Base-by-base conservation (phyloP, 257 asterid genomes). In the Scutellaria barbata region DNA sequence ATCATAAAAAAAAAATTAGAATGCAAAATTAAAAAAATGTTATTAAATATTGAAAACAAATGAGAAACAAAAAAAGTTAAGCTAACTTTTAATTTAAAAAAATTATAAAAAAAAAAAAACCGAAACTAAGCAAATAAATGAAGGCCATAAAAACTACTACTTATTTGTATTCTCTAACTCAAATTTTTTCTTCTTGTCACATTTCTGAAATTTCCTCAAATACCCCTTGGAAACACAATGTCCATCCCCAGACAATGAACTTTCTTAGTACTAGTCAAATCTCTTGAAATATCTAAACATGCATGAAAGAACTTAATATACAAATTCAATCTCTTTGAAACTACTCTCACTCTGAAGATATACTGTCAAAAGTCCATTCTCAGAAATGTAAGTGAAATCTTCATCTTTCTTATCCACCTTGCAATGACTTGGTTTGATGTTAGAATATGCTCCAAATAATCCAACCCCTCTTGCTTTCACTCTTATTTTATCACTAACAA, bases 381-480 rank as follows among this genome's bases (percentile, higher is more conserved):
- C 90, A 20, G 81, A 53, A 45, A 18, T 60, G 66, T 82, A 88
- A 3, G 71, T 74, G 63, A 86, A 86, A 1, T 74, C 87, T 77
- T 62, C 83, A 5, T 80, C 82, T 63, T 66, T 69, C 64, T 65
- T 76, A 47, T 88, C 85, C 16, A 90, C 84, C 68, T 64, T 73
- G 52, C 90, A 86, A 17, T 5, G 42, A 10, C 77, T 77, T 35
- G 93, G 96, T 77, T 73, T 85, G 18, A 25, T 55, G 64, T 84
- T 86, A 0, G 95, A 90, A 83, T 86, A 90, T 53, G 93, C 92
- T 79, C 96, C 96, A 72, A 90, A 83, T 20, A 79, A 17, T 48
- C 95, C 92, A 53, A 74, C 63, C 52, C 95, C 93, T 77, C 90
- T 68, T 14, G 81, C 83, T 77, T 43, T 77, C 46, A 84, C 66